Percentiles rank a stretch among this genome's conserved stretches.
Conservation (phyloP, 2,329 filamentous ascomycete genomes). For the Neofusicoccum cordaticola region DNA sequence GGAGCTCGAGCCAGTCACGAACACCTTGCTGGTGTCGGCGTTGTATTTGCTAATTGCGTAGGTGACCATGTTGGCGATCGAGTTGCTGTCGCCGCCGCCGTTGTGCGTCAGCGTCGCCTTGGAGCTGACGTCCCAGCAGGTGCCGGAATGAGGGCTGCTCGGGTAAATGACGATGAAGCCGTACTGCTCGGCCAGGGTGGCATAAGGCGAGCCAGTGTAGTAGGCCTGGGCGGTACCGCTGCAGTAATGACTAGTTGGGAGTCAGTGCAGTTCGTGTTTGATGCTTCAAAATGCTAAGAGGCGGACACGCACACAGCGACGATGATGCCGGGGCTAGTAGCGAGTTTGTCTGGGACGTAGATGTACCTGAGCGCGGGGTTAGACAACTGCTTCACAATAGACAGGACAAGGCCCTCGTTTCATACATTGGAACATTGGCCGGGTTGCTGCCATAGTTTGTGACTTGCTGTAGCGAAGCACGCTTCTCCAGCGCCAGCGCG, state of each 20-base stretch:
- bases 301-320: constrained; percentile 41
- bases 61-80: constrained; percentile 59
- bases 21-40: constrained; percentile 52
- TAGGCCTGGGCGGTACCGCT: constrained; percentile 52
- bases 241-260: constrained; percentile 52
- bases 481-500: not conserved
- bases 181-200: constrained; percentile 51
- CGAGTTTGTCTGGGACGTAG: constrained; percentile 47
- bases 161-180: constrained; percentile 62
- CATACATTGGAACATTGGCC: constrained; percentile 51
- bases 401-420: not conserved
- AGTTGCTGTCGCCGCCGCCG: constrained; percentile 56
- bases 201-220: constrained; percentile 53
- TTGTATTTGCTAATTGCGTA: constrained; percentile 54
- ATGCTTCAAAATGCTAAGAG: not conserved
- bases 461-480: constrained; percentile 35
- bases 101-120: constrained; percentile 53
- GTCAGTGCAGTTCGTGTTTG: no score
- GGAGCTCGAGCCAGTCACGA: constrained; percentile 53
- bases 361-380: constrained; percentile 29
- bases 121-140: constrained; percentile 61
- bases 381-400: not conserved
- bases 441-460: constrained; percentile 46
- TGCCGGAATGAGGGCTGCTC: constrained; percentile 49
- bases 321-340: constrained; percentile 49